A percentile compares a stretch with the other conserved stretches of the same genome.
Evolutionary conservation across 805 yeast species (phyloP).

Genomic region (Zygosaccharomyces bisporus): DNA sequence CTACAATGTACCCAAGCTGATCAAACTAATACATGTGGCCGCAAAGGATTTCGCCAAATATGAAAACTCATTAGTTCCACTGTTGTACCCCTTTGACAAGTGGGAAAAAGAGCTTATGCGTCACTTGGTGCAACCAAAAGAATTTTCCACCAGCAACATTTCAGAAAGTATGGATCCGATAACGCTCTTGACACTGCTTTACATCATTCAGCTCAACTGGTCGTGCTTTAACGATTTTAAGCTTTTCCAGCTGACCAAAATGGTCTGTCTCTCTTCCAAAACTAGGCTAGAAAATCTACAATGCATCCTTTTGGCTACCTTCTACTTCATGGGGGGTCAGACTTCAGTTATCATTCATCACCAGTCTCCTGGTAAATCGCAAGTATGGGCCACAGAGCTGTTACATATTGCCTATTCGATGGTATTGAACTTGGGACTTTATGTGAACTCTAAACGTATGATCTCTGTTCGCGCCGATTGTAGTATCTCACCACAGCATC

Average conservation of each 20-base stretch:
- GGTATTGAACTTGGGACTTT: conserved; percentile 25
- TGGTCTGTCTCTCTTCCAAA: conserved; percentile 19
- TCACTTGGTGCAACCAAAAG: conserved; percentile 1
- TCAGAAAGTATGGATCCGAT: conserved; percentile 14
- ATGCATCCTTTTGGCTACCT: conserved; percentile 22
- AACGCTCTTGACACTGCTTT: conserved; percentile 19
- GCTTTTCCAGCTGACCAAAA: conserved; percentile 27
- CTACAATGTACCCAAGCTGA: conserved; percentile 11
- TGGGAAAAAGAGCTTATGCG: conserved; percentile 15
- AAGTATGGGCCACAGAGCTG: conserved; percentile 22
- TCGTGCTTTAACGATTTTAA: conserved; percentile 28
- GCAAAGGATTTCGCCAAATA: conserved; percentile 16
- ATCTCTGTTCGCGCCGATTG: conserved; percentile 11
- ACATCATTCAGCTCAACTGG: conserved; percentile 33
- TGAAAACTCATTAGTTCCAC: conserved; percentile 26
- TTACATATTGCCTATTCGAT: conserved; percentile 20
- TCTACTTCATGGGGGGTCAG: conserved; percentile 29
- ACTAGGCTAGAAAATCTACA: conserved; percentile 23
- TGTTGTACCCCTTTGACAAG: conserved; percentile 23
- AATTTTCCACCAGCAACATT: background rate
- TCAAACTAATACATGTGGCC: conserved; percentile 12
- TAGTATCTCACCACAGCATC: conserved; percentile 9
- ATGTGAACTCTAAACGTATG: conserved; percentile 23
- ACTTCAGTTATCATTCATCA: conserved; percentile 10
- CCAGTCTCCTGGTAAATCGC: background rate